Evolutionary conservation across 2,329 filamentous ascomycete species (phyloP).

Genomic region (Lasiodiplodia sp.): DNA sequence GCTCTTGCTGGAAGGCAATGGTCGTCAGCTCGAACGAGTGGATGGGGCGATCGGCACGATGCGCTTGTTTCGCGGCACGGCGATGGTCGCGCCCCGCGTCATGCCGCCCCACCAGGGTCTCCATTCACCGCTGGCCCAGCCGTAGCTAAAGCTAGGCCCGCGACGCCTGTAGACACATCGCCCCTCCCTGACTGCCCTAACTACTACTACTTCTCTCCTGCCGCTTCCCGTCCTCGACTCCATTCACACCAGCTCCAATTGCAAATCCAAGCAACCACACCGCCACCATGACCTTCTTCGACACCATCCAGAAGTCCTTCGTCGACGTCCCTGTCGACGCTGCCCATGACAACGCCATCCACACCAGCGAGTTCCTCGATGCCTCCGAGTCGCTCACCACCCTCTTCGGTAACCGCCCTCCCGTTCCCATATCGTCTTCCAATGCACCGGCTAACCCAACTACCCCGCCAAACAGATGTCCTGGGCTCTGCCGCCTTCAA

Average conservation of each 20-base stretch:
- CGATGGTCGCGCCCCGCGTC: constrained; percentile 21
- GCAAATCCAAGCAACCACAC: not conserved
- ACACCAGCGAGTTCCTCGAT: constrained; percentile 87
- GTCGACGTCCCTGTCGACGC: constrained; percentile 78
- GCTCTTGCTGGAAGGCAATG: not conserved
- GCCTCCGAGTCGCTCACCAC: constrained; percentile 86
- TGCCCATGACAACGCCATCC: constrained; percentile 75
- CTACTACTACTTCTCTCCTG: not conserved
- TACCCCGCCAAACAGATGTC: constrained; percentile 55
- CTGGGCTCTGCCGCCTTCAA: constrained; percentile 77
- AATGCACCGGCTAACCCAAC: not conserved
- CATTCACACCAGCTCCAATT: constrained; percentile 5
- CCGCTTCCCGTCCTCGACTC: not conserved
- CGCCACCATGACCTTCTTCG: constrained; percentile 72
- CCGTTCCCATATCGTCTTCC: too few relatives aligned
- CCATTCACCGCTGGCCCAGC: constrained; percentile 20
- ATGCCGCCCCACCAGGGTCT: constrained; percentile 23
- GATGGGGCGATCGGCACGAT: constrained; percentile 6
- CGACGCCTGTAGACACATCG: constrained; percentile 20
- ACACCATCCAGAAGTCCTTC: constrained; percentile 85
- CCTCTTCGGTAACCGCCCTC: constrained; percentile 73
- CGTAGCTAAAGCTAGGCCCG: constrained; percentile 5
- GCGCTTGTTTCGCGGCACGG: constrained; percentile 17
- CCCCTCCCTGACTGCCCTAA: constrained; percentile 7
- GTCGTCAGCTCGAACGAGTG: constrained; percentile 1